Conservation (phyloP, 2,329 filamentous ascomycete genomes). For the Scorias spongiosa region DNA sequence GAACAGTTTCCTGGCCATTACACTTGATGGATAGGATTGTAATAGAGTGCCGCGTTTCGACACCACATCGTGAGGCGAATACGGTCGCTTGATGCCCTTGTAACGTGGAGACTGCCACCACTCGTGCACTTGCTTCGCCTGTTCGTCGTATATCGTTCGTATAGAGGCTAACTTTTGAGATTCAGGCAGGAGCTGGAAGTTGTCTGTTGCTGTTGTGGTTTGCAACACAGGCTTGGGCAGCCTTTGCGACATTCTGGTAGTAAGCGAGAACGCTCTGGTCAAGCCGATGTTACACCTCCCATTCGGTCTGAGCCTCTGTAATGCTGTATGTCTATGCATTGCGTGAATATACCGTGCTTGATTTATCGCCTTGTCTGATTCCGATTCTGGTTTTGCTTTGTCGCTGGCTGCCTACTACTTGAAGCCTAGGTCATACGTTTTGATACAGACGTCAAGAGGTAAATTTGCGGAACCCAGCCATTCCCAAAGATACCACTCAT, state of each 20-base stretch:
- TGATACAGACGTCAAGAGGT: too few species aligned
- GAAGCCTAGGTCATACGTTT: too few species aligned
- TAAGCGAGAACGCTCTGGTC: neutral
- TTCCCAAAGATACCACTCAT: too few species aligned
- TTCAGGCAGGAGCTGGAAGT: conserved; percentile 74
- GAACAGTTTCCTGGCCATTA: conserved; percentile 93
- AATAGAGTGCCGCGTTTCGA: conserved; percentile 80
- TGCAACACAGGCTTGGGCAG: conserved; percentile 41
- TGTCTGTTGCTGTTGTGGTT: conserved; percentile 49
- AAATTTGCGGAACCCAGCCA: too few species aligned
- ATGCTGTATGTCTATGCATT: neutral
- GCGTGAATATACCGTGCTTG: too few species aligned
- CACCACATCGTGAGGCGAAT: conserved; percentile 79
- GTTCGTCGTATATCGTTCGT: conserved; percentile 69
- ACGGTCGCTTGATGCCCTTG: conserved; percentile 80
- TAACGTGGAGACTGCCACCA: conserved; percentile 86
- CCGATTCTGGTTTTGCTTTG: too few species aligned
- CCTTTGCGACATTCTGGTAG: neutral
- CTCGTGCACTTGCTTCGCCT: conserved; percentile 68
- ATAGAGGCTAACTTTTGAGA: conserved; percentile 62
- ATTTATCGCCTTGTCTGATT: too few species aligned
- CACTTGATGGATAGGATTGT: conserved; percentile 77
- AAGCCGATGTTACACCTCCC: neutral
- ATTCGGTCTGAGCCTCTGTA: neutral
- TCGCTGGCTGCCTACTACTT: too few species aligned